Percentiles rank a stretch among this genome's conserved stretches.
Evolutionary conservation across 2,329 filamentous ascomycete species (phyloP).

Genomic region (Capronia americana): DNA sequence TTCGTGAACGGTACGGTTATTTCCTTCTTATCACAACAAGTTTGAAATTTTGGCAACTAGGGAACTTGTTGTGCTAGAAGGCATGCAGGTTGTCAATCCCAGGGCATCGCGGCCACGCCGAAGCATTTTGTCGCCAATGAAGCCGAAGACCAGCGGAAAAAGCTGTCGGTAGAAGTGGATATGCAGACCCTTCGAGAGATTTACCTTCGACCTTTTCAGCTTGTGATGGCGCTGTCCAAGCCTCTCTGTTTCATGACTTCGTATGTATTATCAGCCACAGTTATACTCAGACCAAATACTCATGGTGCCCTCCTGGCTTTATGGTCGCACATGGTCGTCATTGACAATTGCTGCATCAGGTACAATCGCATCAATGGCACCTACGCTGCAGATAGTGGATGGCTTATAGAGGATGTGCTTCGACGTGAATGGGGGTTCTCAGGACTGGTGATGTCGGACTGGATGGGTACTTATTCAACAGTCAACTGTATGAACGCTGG

Average conservation of each 20-base stretch:
- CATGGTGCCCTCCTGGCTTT: neutral
- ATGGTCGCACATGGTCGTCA: neutral
- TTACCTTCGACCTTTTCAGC: neutral
- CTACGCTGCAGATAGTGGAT: neutral
- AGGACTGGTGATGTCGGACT: conserved; percentile 52
- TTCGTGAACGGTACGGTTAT: neutral
- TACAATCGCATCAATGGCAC: neutral
- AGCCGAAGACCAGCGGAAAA: neutral
- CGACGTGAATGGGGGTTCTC: conserved; percentile 34
- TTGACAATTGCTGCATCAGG: neutral
- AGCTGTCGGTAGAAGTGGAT: neutral
- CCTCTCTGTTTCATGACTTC: too few species aligned
- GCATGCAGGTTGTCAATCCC: neutral
- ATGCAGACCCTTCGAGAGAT: neutral
- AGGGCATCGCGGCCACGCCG: neutral
- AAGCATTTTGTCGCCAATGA: neutral
- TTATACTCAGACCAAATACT: neutral
- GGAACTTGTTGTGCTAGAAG: too few species aligned
- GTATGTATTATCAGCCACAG: neutral
- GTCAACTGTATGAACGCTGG: conserved; percentile 52
- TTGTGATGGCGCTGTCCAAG: neutral
- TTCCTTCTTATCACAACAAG: neutral
- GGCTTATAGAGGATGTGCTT: neutral
- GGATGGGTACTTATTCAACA: conserved; percentile 53
- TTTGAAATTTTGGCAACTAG: too few species aligned